phyloP scores from a whole-genome alignment of 352 stramenopile species.

The Pythium apleroticum region DNA sequence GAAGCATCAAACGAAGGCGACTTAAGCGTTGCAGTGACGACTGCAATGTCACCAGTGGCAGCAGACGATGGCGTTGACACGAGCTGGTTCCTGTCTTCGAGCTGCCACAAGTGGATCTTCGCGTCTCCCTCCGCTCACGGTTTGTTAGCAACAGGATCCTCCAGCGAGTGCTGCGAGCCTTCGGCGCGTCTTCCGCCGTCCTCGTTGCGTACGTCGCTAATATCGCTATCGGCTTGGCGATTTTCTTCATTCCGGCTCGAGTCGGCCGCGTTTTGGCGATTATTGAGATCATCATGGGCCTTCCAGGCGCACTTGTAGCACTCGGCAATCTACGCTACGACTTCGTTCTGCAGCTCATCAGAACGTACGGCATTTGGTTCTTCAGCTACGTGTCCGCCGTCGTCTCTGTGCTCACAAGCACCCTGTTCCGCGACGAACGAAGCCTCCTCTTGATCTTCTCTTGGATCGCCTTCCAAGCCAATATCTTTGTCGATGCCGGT shows the following conservation, averaged over 20 bases:
- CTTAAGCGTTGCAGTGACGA: no score
- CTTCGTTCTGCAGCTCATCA: conserved; percentile 11
- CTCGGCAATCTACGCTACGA: conserved; percentile 21
- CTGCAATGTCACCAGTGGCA: background rate
- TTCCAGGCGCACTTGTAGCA: conserved; percentile 6
- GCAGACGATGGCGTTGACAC: background rate
- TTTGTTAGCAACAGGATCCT: background rate
- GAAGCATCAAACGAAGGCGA: no score
- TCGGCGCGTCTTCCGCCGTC: background rate
- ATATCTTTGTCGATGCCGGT: conserved; percentile 22
- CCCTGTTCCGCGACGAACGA: conserved; percentile 11
- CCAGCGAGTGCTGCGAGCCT: background rate
- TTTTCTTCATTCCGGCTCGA: conserved; percentile 9
- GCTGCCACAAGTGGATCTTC: background rate
- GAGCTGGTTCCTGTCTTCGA: background rate
- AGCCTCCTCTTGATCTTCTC: background rate
- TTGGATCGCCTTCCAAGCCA: conserved; percentile 4
- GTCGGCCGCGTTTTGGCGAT: background rate
- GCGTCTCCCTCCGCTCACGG: background rate
- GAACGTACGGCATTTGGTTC: conserved; percentile 29
- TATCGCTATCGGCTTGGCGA: background rate
- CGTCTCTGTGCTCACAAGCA: background rate
- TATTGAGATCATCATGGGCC: background rate
- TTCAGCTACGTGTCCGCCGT: conserved; percentile 7
- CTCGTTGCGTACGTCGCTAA: background rate